Conservation (phyloP, 257 asterid genomes). For the Coffea eugenioides region DNA sequence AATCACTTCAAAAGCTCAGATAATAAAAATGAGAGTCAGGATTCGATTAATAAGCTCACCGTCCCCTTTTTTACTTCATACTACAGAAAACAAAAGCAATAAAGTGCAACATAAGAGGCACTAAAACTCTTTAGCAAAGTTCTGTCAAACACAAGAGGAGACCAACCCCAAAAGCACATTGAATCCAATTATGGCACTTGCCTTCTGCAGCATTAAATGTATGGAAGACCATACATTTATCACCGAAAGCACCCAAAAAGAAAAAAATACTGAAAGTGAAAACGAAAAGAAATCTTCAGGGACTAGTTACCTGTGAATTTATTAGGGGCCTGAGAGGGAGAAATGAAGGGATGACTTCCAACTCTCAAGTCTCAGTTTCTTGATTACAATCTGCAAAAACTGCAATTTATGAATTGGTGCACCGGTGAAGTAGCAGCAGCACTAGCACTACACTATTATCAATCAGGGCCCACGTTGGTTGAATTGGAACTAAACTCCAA, state of each 20-base stretch:
- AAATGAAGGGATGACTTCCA: not conserved
- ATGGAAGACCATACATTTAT: slow-evolving; percentile 1
- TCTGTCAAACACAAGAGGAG: not conserved
- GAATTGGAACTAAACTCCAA: slow-evolving; percentile 15
- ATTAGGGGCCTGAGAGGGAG: not conserved
- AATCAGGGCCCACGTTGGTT: slow-evolving; percentile 9
- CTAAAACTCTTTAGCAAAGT: not conserved
- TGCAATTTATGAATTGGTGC: slow-evolving; percentile 6
- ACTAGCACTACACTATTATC: not conserved
- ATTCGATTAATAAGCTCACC: no score
- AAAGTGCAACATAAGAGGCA: not conserved
- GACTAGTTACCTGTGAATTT: not conserved
- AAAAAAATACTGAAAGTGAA: not conserved
- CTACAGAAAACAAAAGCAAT: not conserved
- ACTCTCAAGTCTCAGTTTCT: not conserved
- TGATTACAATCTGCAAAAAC: not conserved
- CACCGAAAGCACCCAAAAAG: not conserved
- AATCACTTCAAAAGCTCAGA: no score
- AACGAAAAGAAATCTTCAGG: not conserved
- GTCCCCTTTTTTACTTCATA: no score
- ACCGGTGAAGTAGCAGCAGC: not conserved
- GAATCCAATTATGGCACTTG: no score
- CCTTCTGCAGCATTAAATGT: not conserved
- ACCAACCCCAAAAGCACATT: not conserved
- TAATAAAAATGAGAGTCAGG: no score